A percentile compares a stretch with the other conserved stretches of the same genome.
Conservation (phyloP, 2,329 filamentous ascomycete genomes). For the Sclerotinia borealis region DNA sequence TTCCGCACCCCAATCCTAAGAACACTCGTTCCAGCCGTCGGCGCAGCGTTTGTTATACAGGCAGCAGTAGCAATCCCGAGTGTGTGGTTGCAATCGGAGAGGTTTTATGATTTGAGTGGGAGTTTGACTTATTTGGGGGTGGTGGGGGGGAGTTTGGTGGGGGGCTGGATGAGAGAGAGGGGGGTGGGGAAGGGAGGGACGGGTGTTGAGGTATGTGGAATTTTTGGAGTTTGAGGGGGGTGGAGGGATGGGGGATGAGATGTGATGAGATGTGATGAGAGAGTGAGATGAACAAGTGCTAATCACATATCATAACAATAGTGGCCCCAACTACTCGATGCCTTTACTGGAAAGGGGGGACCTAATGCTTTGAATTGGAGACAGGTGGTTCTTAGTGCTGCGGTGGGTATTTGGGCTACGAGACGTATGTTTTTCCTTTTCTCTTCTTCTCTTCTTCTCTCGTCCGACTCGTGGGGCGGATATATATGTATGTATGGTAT, state of each 20-base stretch:
- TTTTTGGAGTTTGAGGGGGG: no score
- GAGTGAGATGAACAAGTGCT: not conserved
- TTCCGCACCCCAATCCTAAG: conserved; percentile 57
- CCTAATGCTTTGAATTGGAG: conserved; percentile 52
- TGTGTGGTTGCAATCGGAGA: conserved; percentile 53
- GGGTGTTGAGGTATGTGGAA: no score
- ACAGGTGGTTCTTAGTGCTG: conserved; percentile 47
- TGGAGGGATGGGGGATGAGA: no score
- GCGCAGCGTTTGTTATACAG: conserved; percentile 58
- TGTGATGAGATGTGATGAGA: no score
- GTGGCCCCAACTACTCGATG: conserved; percentile 41
- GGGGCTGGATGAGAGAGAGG: not conserved
- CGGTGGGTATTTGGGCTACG: conserved; percentile 56
- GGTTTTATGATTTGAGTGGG: conserved; percentile 56
- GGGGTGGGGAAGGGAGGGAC: fast-evolving
- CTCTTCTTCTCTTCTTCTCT: not conserved
- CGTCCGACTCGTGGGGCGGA: not conserved
- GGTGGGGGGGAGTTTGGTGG: not conserved
- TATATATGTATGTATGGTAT: not conserved
- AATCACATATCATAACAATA: not conserved
- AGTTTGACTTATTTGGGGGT: not conserved
- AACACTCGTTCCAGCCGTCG: conserved; percentile 55
- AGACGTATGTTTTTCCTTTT: conserved; percentile 41
- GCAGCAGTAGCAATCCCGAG: conserved; percentile 56
- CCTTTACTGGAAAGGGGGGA: conserved; percentile 39